phyloP scores from a whole-genome alignment of 2,329 filamentous ascomycete species.

The Sclerotinia nivalis region DNA sequence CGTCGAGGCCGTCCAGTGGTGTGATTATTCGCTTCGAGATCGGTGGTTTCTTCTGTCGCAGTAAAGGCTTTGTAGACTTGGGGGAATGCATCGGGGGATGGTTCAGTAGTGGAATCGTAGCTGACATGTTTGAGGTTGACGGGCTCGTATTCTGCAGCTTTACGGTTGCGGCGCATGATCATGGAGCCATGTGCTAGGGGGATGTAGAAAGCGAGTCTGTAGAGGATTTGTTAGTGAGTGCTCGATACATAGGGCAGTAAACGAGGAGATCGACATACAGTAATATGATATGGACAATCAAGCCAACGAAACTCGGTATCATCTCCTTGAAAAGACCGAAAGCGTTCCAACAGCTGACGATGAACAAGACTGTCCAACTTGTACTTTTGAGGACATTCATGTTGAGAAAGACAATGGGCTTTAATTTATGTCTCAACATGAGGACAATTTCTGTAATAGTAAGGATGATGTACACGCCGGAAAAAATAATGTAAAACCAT shows the following conservation, averaged over 20 bases:
- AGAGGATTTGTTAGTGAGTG: neutral
- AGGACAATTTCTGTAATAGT: conserved; percentile 36
- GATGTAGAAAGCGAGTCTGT: conserved; percentile 34
- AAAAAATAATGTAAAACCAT: conserved; percentile 9
- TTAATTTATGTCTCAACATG: conserved; percentile 31
- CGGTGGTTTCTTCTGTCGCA: conserved; percentile 12
- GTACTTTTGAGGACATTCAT: conserved; percentile 32
- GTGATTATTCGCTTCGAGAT: conserved; percentile 7
- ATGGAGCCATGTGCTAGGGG: conserved; percentile 36
- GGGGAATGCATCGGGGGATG: neutral
- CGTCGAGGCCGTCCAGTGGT: neutral
- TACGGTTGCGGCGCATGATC: conserved; percentile 30
- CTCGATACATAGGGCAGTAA: neutral
- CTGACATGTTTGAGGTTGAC: conserved; percentile 9
- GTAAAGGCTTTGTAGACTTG: conserved; percentile 22
- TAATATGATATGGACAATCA: conserved; percentile 30
- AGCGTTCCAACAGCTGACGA: conserved; percentile 27
- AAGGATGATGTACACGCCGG: conserved; percentile 29
- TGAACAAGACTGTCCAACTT: conserved; percentile 31
- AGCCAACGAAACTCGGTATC: conserved; percentile 20
- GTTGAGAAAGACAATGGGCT: conserved; percentile 33
- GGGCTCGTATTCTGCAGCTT: conserved; percentile 1
- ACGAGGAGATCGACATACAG: conserved; percentile 25
- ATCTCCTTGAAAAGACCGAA: neutral
- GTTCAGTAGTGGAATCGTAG: neutral